phyloP scores from a whole-genome alignment of 345 rosid species.

The Populus deltoides region DNA sequence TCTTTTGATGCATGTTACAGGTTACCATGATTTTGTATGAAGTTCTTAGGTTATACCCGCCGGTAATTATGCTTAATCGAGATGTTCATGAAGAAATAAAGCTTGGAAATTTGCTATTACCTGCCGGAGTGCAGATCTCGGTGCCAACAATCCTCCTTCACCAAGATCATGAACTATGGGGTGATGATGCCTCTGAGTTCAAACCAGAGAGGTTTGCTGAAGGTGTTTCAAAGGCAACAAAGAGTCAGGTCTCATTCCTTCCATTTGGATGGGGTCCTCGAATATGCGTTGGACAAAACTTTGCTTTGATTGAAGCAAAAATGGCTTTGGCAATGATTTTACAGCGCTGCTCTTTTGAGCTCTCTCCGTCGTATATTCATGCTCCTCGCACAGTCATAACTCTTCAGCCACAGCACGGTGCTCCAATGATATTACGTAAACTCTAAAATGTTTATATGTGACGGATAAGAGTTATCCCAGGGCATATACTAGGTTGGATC shows the following conservation, averaged over 20 bases:
- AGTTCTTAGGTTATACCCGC: slow-evolving; percentile 19
- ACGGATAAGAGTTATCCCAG: no score
- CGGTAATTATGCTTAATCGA: not conserved
- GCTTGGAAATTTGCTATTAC: slow-evolving; percentile 8
- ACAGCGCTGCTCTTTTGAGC: slow-evolving; percentile 39
- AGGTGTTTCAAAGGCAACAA: slow-evolving; percentile 41
- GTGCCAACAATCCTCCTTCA: slow-evolving; percentile 9
- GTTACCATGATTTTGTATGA: slow-evolving; percentile 24
- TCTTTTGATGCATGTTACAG: slow-evolving; percentile 1
- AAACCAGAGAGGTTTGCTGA: slow-evolving; percentile 45
- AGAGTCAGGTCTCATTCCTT: slow-evolving; percentile 26
- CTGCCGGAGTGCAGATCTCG: not conserved
- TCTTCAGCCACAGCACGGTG: slow-evolving; percentile 59
- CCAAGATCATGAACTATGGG: slow-evolving; percentile 15
- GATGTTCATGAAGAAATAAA: not conserved
- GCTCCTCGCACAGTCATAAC: slow-evolving; percentile 42
- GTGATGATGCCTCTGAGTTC: slow-evolving; percentile 36
- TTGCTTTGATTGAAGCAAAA: slow-evolving; percentile 57
- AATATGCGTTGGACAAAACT: slow-evolving; percentile 43
- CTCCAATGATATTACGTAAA: slow-evolving; percentile 38
- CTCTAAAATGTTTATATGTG: not conserved
- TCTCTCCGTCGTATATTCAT: slow-evolving; percentile 51
- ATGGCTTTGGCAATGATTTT: slow-evolving; percentile 49
- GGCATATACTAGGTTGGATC: no score
- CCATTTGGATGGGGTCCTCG: slow-evolving; percentile 50